Evolutionary conservation across 2,329 filamentous ascomycete species (phyloP).

Genomic region (Exophiala sp.): DNA sequence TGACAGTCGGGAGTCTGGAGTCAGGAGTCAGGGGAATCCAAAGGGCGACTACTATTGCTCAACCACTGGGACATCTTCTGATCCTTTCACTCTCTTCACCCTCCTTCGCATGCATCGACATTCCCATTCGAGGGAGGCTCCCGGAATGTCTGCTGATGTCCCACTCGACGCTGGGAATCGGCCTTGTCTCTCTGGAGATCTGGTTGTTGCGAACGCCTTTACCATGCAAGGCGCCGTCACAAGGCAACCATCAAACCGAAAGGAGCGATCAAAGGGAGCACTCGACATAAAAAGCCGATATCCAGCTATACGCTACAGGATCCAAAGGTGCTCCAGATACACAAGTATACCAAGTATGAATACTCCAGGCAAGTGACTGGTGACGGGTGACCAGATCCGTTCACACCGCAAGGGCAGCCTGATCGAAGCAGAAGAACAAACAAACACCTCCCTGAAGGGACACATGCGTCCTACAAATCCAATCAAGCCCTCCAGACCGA

Average conservation of each 20-base stretch:
- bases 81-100: not conserved
- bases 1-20: too few relatives aligned
- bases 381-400: too few relatives aligned
- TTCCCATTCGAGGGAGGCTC: too few relatives aligned
- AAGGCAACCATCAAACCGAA: constrained; percentile 1
- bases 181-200: not conserved
- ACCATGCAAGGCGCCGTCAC: constrained; percentile 4
- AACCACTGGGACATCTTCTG: too few relatives aligned
- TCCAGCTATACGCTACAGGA: not conserved
- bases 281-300: too few relatives aligned
- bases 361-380: too few relatives aligned
- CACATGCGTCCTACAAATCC: not conserved
- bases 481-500: not conserved
- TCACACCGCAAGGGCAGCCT: too few relatives aligned
- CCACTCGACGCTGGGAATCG: not conserved
- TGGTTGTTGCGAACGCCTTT: not conserved
- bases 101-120: not conserved
- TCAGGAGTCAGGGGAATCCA: not conserved
- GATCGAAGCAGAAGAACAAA: not conserved
- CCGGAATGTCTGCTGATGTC: too few relatives aligned
- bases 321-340: too few relatives aligned
- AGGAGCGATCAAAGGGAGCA: not conserved
- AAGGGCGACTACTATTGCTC: not conserved
- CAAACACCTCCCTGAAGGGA: not conserved
- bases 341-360: too few relatives aligned